Conservation (phyloP, 1,284 basidiomycete genomes). For the Cystobasidium sp. region DNA sequence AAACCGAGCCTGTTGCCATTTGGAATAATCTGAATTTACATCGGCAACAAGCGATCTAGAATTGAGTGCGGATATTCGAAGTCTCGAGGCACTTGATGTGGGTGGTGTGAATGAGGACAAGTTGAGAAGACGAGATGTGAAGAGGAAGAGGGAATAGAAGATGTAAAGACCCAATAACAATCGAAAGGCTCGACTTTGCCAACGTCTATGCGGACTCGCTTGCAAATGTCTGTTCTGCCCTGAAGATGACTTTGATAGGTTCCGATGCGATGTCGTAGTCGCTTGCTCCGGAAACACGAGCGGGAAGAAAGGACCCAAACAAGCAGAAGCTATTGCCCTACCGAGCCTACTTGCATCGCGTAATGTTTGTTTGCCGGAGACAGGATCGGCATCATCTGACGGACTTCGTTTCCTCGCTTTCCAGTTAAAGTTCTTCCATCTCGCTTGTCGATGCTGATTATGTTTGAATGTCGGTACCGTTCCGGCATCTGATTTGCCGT, state of each 20-base stretch:
- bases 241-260: not conserved
- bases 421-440: constrained; percentile 10
- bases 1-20: constrained; percentile 20
- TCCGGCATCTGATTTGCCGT: not conserved
- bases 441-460: not conserved
- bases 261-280: not conserved
- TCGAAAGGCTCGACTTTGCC: constrained; percentile 1
- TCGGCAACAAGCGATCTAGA: not conserved
- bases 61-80: not conserved
- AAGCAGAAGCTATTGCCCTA: not conserved
- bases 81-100: not conserved
- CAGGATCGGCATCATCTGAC: not conserved
- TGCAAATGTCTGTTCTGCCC: not conserved
- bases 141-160: constrained; percentile 12
- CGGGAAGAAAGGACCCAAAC: constrained; percentile 1
- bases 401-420: constrained; percentile 10
- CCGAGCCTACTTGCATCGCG: not conserved
- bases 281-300: not conserved
- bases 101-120: not conserved
- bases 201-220: not conserved
- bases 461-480: not conserved
- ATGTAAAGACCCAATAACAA: constrained; percentile 1
- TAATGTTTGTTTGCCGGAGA: not conserved
- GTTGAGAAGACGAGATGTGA: not conserved
- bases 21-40: not conserved